Percentiles rank a stretch among this genome's conserved stretches.
phyloP scores from a whole-genome alignment of 2,329 filamentous ascomycete genomes.

The Penicillium sp. region DNA sequence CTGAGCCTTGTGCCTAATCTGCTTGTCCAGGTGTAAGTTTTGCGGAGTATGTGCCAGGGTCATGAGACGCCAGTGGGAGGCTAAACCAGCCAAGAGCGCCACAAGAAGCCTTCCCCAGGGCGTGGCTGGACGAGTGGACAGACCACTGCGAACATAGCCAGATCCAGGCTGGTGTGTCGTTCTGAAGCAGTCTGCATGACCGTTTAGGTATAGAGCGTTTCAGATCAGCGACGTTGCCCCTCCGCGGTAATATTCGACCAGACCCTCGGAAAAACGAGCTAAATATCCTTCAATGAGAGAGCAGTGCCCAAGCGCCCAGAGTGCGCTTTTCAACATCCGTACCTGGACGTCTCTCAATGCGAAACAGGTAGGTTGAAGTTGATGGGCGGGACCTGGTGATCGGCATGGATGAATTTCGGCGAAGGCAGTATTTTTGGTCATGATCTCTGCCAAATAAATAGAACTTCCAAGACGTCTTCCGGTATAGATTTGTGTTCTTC shows the following conservation, averaged over 20 bases:
- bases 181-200: conserved; percentile 12
- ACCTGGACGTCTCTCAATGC: background rate
- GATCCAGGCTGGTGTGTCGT: conserved; percentile 5
- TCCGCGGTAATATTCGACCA: conserved; percentile 10
- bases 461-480: background rate
- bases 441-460: background rate
- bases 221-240: conserved; percentile 18
- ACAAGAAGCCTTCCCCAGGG: conserved; percentile 4
- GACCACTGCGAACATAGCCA: background rate
- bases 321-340: background rate
- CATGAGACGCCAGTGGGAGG: conserved; percentile 16
- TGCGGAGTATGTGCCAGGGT: conserved; percentile 5
- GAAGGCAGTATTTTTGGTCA: background rate
- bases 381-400: background rate
- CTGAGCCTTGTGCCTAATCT: background rate
- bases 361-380: background rate
- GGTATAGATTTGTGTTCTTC: background rate
- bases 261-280: background rate
- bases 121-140: conserved; percentile 12
- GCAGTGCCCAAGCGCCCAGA: background rate
- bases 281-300: conserved; percentile 20
- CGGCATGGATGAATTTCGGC: background rate
- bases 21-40: background rate
- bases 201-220: conserved; percentile 20
- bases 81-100: conserved; percentile 10